These are phyloP conservation scores for Trichoderma erinaceum DNA, from an alignment of 495 filamentous ascomycete genomes.

Conservation along the genomic window DNA sequence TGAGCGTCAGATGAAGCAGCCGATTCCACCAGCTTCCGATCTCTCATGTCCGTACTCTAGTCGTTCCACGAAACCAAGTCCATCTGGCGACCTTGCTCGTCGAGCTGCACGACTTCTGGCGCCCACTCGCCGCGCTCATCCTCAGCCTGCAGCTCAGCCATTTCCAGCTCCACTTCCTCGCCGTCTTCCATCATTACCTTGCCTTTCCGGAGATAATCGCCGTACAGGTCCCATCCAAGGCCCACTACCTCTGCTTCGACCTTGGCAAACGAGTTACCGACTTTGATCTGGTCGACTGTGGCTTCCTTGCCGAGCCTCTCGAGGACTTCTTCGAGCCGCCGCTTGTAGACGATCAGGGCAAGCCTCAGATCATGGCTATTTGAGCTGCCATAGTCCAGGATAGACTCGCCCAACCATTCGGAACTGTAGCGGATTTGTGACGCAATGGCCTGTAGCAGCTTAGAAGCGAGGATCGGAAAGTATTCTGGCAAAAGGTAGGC, in stretches of 20 bases:
- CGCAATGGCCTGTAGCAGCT: slow-evolving; percentile 56
- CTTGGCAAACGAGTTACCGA: slow-evolving; percentile 31
- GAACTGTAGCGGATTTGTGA: slow-evolving; percentile 67
- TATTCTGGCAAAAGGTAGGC: slow-evolving; percentile 53
- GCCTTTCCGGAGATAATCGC: slow-evolving; percentile 40
- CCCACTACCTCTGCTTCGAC: slow-evolving; percentile 42
- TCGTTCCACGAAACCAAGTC: slow-evolving; percentile 42
- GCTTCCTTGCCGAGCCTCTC: slow-evolving; percentile 24
- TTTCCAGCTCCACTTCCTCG: slow-evolving; percentile 72
- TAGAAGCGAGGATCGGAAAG: slow-evolving; percentile 51
- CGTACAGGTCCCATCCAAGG: slow-evolving; percentile 42
- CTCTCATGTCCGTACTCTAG: neutral
- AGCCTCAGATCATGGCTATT: slow-evolving; percentile 27
- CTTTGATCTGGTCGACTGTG: slow-evolving; percentile 29
- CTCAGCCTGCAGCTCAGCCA: slow-evolving; percentile 67
- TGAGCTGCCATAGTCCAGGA: slow-evolving; percentile 45
- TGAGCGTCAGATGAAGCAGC: neutral
- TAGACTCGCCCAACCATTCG: slow-evolving; percentile 54
- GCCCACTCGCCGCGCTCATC: slow-evolving; percentile 84
- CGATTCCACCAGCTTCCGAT: neutral
- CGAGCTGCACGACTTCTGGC: slow-evolving; percentile 71
- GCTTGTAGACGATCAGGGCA: slow-evolving; percentile 39
- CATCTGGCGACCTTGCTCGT: slow-evolving; percentile 42
- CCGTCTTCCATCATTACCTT: slow-evolving; percentile 66
- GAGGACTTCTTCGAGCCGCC: slow-evolving; percentile 34